Evolutionary conservation across 2,329 filamentous ascomycete species (phyloP), one percentile per base, ranked within the genome.

Genomic region (Colletotrichum plurivorum): DNA sequence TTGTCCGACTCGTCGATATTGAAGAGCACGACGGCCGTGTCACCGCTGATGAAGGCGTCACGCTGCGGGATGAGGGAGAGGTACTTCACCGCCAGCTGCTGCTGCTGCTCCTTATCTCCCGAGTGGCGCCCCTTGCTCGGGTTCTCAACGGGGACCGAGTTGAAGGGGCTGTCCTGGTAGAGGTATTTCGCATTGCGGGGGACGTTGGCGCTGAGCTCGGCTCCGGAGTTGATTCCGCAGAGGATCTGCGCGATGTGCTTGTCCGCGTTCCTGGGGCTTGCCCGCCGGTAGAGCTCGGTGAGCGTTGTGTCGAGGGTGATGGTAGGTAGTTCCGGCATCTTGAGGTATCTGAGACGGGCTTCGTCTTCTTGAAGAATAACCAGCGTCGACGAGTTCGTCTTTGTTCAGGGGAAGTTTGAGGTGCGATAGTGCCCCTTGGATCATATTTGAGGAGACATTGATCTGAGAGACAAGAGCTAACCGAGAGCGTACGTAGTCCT

Each of bases 181-280:
- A 80, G 73, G 51, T 76, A 81, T 63, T 80, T 81, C 15, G 73
- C 74, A 62, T 80, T 82, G 9, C 77, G 74, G 1, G 78, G 76
- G 15, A 81, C 73, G 61, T 75, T 67, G 5, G 73, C 61, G 16
- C 71, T 76, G 16, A 79, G 71, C 25, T 71, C 64, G 8, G 76
- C 49, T 13, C 66, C 72, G 12, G 73, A 75, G 63, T 76, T 78
- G 68, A 76, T 71, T 39, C 73, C 73, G 63, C 76, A 74, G 18
- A 78, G 72, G 31, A 80, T 73, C 45, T 78, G 74, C n/a, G 73
- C 77, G 49, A 81, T 74, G 15, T 73, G 73, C 46, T 74, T 75
- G 52, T 72, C 13, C 18, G 74, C 71, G 3, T 66, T 71, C 6
- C 57, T 52, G 6, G 74, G 68, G n/a, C 72, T 72, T 1, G 74